Conservation (phyloP, 345 rosid genomes). For the Citrus medica region DNA sequence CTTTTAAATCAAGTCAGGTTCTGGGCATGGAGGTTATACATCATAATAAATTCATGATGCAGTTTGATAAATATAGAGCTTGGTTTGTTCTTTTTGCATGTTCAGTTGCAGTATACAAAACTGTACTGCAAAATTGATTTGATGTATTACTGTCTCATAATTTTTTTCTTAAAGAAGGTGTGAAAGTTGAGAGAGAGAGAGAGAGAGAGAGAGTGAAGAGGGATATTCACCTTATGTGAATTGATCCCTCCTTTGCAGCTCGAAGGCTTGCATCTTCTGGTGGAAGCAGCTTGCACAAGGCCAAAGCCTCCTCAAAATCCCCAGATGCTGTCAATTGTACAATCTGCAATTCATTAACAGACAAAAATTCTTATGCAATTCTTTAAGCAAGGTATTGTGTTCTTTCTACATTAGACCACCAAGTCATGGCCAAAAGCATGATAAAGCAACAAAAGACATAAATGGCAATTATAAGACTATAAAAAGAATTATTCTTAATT, state of each 20-base stretch:
- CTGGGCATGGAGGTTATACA: not conserved
- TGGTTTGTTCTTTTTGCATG: not conserved
- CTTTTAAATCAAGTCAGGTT: not conserved
- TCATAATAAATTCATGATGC: not conserved
- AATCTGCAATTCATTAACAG: conserved; percentile 53
- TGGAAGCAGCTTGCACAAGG: conserved; percentile 94
- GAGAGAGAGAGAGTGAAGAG: not conserved
- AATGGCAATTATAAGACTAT: not conserved
- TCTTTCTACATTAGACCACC: conserved; percentile 7
- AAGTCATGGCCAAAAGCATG: conserved; percentile 7
- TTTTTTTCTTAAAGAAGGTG: not conserved
- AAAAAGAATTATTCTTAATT: not conserved
- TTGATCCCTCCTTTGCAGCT: conserved; percentile 94
- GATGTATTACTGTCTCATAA: not conserved
- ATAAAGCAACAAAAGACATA: conserved; percentile 3
- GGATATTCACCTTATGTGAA: conserved; percentile 77
- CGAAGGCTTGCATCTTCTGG: conserved; percentile 88
- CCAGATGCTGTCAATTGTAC: conserved; percentile 98
- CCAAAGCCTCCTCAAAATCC: conserved; percentile 96
- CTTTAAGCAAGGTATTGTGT: not conserved
- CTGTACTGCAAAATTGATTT: not conserved
- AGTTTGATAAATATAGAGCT: not conserved
- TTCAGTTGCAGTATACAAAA: not conserved
- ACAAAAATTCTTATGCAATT: conserved; percentile 8
- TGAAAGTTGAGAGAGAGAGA: not conserved